Conservation (phyloP, 1,284 basidiomycete genomes). For the Coriolopsis trogii region DNA sequence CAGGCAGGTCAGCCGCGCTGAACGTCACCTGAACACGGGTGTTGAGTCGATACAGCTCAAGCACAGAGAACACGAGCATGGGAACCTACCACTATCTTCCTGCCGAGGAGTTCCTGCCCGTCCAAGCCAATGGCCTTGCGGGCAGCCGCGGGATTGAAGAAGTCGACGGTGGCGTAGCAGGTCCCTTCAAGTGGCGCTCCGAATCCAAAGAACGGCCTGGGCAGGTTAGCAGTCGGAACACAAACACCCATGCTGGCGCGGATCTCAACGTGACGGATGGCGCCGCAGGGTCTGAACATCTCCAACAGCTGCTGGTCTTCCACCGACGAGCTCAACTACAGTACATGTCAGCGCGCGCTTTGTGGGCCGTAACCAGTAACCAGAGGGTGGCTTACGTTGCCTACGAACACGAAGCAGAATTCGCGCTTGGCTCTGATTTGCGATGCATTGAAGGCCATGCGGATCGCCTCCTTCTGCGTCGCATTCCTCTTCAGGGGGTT, state of each 20-base stretch:
- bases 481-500: conserved; percentile 8
- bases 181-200: conserved; percentile 37
- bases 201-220: conserved; percentile 11
- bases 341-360: too few species aligned
- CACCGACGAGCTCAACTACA: conserved; percentile 37
- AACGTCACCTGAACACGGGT: conserved; percentile 37
- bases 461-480: conserved; percentile 13
- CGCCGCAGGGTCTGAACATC: conserved; percentile 48
- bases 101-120: conserved; percentile 40
- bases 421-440: conserved; percentile 9
- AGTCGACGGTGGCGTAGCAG: conserved; percentile 56
- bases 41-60: not conserved
- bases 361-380: too few species aligned
- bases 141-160: conserved; percentile 39
- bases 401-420: conserved; percentile 51
- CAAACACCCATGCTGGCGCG: conserved; percentile 49
- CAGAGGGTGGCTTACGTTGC: conserved; percentile 53
- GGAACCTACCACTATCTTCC: conserved; percentile 45
- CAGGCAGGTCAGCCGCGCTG: conserved; percentile 53
- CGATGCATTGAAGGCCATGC: conserved; percentile 25
- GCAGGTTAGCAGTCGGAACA: conserved; percentile 32
- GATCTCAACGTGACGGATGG: conserved; percentile 43
- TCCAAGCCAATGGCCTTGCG: conserved; percentile 45
- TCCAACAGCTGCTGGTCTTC: conserved; percentile 39
- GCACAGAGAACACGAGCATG: conserved; percentile 30